These are phyloP conservation scores for Hyaloscypha bicolor DNA, from an alignment of 495 filamentous ascomycete species.

Conservation along the genomic window DNA sequence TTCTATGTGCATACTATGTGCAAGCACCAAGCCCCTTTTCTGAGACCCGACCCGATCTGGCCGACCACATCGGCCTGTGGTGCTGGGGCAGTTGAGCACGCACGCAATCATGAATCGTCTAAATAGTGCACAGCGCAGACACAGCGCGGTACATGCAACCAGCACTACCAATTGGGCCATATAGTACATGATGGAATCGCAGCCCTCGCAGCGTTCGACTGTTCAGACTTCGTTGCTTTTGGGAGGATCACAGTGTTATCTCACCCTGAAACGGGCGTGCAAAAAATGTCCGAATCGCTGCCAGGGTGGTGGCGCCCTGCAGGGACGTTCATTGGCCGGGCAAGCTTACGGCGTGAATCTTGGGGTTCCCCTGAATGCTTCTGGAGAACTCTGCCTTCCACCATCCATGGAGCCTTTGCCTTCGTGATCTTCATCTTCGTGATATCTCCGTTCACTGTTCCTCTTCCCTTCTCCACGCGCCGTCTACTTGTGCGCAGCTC, in stretches of 20 bases:
- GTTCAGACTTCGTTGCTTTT: neutral
- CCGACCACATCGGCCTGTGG: neutral
- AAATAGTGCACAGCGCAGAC: neutral
- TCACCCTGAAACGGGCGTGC: neutral
- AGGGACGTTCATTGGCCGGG: neutral
- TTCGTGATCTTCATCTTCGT: neutral
- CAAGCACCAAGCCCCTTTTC: no score
- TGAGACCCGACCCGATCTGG: no score
- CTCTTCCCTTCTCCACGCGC: neutral
- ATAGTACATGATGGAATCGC: neutral
- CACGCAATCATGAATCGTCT: neutral
- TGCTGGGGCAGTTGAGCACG: neutral
- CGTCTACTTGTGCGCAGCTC: neutral
- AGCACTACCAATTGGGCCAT: neutral
- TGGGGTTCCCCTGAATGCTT: slow-evolving; percentile 5
- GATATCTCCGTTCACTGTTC: slow-evolving; percentile 1
- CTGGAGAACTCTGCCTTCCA: neutral
- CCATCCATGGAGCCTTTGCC: neutral
- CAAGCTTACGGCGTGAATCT: neutral
- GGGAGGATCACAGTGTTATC: neutral
- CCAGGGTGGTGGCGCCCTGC: neutral
- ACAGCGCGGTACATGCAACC: neutral
- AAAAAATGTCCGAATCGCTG: slow-evolving; percentile 1
- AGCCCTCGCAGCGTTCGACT: neutral
- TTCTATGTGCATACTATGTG: no score